Conservation (phyloP, 139 green algal species). For the Astrephomene gubernaculifera region DNA sequence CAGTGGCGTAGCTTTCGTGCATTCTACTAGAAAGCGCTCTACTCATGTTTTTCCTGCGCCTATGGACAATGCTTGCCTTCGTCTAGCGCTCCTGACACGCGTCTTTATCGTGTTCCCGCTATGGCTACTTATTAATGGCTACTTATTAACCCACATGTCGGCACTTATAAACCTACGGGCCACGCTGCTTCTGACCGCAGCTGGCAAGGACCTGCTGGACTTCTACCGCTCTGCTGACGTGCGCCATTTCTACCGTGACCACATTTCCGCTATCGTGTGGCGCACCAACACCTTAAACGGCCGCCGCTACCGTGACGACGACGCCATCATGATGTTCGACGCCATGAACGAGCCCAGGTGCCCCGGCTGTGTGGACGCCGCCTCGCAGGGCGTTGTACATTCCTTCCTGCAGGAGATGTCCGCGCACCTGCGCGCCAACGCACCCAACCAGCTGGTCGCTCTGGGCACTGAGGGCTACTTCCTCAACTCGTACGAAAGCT, state of each 20-base stretch:
- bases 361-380: background rate
- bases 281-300: slow-evolving; percentile 36
- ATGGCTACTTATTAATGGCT: background rate
- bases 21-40: background rate
- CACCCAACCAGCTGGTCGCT: too few species aligned
- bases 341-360: slow-evolving; percentile 20
- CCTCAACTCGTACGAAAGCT: slow-evolving; percentile 5
- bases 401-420: background rate
- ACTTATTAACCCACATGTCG: background rate
- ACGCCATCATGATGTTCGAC: slow-evolving; percentile 26
- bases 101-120: background rate
- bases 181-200: background rate
- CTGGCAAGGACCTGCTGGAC: slow-evolving; percentile 20
- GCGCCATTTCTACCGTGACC: slow-evolving; percentile 26
- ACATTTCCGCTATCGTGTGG: slow-evolving; percentile 15
- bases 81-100: background rate
- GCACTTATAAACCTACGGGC: background rate
- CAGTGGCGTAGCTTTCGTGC: background rate
- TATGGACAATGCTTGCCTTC: background rate
- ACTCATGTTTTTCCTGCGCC: background rate
- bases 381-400: background rate
- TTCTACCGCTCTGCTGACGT: background rate
- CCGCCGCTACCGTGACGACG: too few species aligned
- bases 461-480: slow-evolving; percentile 47
- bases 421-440: background rate